Percentiles rank a stretch among this genome's conserved stretches.
These are phyloP conservation scores for Trichocomaceae sp. DNA, from an alignment of 2,329 filamentous ascomycete species.

Conservation along the genomic window DNA sequence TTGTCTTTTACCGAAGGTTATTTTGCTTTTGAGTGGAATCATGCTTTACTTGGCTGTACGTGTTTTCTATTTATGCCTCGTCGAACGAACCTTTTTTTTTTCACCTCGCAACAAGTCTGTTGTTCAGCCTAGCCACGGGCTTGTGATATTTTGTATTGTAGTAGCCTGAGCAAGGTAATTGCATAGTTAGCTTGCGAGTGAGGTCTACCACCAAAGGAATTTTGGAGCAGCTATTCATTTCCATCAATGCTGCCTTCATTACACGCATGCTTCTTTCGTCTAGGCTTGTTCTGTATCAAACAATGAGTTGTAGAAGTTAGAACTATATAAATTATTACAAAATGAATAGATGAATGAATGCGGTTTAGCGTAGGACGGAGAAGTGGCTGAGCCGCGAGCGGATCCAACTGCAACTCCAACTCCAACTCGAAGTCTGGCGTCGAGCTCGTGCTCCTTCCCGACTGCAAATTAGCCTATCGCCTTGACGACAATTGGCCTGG, in stretches of 20 bases:
- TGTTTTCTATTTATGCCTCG: neutral
- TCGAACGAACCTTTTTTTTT: neutral
- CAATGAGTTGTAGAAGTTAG: neutral
- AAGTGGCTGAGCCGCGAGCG: slow-evolving; percentile 14
- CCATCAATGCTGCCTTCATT: neutral
- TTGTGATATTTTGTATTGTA: slow-evolving; percentile 9
- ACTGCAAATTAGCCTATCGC: slow-evolving; percentile 1
- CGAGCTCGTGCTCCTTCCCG: slow-evolving; percentile 13
- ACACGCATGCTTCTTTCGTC: neutral
- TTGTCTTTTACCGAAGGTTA: slow-evolving; percentile 10
- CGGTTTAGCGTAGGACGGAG: slow-evolving; percentile 7
- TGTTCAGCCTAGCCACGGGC: neutral
- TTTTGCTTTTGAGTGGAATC: slow-evolving; percentile 8
- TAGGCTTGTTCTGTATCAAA: neutral
- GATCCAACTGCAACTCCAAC: too few species aligned
- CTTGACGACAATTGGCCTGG: neutral
- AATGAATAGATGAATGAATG: neutral
- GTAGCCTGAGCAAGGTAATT: slow-evolving; percentile 10
- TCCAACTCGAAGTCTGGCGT: slow-evolving; percentile 1
- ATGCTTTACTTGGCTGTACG: slow-evolving; percentile 4
- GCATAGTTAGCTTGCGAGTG: neutral
- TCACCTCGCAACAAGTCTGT: neutral
- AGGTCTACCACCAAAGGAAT: neutral
- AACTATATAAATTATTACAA: too few species aligned
- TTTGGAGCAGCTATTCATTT: neutral